A percentile compares a stretch with the other conserved stretches of the same genome.
phyloP scores from a whole-genome alignment of 306 rosid genomes.

The Mimosa pudica region DNA sequence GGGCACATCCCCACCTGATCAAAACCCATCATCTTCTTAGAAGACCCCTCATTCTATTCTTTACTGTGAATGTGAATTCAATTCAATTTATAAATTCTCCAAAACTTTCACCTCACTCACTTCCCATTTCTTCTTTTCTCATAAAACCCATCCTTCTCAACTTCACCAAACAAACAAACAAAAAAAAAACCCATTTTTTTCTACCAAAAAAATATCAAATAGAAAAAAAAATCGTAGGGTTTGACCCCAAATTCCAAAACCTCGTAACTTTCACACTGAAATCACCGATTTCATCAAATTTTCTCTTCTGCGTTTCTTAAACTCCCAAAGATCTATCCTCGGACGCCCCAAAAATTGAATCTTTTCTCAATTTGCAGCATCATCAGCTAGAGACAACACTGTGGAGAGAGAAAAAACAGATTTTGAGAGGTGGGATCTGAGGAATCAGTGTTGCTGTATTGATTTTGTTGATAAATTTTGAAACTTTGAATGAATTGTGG shows the following conservation, averaged over 20 bases:
- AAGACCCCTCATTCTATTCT: no score
- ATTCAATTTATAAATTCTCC: background rate
- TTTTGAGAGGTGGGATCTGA: constrained; percentile 90
- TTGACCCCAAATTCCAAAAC: constrained; percentile 59
- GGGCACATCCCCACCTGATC: no score
- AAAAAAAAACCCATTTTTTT: constrained; percentile 4
- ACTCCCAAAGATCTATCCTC: constrained; percentile 49
- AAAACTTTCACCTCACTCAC: constrained; percentile 5
- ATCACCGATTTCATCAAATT: constrained; percentile 67
- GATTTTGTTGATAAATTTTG: constrained; percentile 43
- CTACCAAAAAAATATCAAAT: background rate
- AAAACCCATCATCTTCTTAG: no score
- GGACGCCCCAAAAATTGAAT: constrained; percentile 54
- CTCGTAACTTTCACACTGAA: constrained; percentile 47
- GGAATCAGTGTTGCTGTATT: constrained; percentile 54
- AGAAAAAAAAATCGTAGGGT: constrained; percentile 48
- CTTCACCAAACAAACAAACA: constrained; percentile 14
- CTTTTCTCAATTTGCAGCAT: constrained; percentile 41
- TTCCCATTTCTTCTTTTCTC: constrained; percentile 17
- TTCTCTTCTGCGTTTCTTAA: constrained; percentile 40
- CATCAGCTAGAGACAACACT: constrained; percentile 38
- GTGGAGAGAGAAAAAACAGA: constrained; percentile 28
- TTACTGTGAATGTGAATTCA: no score
- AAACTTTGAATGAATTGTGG: constrained; percentile 4
- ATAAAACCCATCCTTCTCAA: constrained; percentile 31